phyloP scores from a whole-genome alignment of 306 rosid species.

The Begonia peltatifolia region DNA sequence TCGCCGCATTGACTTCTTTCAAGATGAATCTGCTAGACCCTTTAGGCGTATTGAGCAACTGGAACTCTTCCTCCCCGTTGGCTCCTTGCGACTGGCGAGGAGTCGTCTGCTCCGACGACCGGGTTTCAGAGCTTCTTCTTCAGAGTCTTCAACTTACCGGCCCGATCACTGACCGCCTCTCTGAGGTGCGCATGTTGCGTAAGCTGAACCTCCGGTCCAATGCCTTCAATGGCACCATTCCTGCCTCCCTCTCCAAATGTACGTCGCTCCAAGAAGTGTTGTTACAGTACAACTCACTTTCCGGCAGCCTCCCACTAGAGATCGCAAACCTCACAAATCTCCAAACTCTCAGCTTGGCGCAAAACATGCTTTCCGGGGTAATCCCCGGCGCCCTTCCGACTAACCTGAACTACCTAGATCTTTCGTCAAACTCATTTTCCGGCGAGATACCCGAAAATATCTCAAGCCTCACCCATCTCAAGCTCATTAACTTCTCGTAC shows the following conservation, averaged over 20 bases:
- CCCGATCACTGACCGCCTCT: slow-evolving; percentile 42
- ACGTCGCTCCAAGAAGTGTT: slow-evolving; percentile 43
- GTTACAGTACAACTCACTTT: slow-evolving; percentile 59
- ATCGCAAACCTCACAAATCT: slow-evolving; percentile 49
- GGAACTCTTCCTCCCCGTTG: slow-evolving; percentile 59
- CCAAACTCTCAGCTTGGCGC: slow-evolving; percentile 49
- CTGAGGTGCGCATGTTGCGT: slow-evolving; percentile 36
- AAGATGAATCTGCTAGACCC: slow-evolving; percentile 67
- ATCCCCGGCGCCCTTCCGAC: slow-evolving; percentile 39
- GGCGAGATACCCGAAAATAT: slow-evolving; percentile 54
- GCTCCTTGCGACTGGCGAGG: slow-evolving; percentile 98
- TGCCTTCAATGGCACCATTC: slow-evolving; percentile 63
- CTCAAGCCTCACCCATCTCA: slow-evolving; percentile 40
- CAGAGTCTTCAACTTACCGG: slow-evolving; percentile 76
- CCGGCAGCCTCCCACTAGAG: slow-evolving; percentile 57
- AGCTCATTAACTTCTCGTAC: slow-evolving; percentile 69
- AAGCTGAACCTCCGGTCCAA: slow-evolving; percentile 73
- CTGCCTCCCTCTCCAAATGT: slow-evolving; percentile 52
- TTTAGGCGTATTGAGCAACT: slow-evolving; percentile 36
- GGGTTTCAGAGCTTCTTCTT: slow-evolving; percentile 63
- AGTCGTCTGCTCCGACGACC: slow-evolving; percentile 24
- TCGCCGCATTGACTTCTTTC: slow-evolving; percentile 56
- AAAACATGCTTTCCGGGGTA: slow-evolving; percentile 57
- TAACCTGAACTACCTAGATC: slow-evolving; percentile 45
- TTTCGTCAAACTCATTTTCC: slow-evolving; percentile 64